Percentiles rank a stretch among this genome's conserved stretches.
These are phyloP conservation scores for Flaveria ramosissima DNA, from an alignment of 129 eudicot genomes.

Conservation along the genomic window DNA sequence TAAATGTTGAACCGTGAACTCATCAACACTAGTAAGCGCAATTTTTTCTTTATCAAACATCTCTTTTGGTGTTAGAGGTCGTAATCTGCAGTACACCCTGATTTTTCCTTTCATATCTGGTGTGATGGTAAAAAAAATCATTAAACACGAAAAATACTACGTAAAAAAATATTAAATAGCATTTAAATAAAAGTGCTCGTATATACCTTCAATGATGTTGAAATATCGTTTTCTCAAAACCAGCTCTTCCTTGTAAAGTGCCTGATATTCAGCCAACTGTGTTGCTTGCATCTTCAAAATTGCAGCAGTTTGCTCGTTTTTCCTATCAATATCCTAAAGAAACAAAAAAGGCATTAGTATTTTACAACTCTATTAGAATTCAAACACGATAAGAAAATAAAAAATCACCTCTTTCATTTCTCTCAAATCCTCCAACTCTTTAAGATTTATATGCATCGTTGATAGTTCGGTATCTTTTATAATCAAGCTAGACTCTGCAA, in stretches of 20 bases:
- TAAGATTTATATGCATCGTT: conserved; percentile 59
- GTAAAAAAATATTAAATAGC: background rate
- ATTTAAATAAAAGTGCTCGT: background rate
- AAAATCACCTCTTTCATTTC: conserved; percentile 91
- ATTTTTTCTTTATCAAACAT: conserved; percentile 55
- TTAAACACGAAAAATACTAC: background rate
- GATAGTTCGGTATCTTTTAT: conserved; percentile 65
- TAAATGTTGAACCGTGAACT: conserved; percentile 86
- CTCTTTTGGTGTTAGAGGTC: conserved; percentile 88
- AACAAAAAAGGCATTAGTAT: background rate
- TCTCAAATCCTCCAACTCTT: conserved; percentile 84
- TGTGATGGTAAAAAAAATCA: background rate
- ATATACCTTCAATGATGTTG: conserved; percentile 86
- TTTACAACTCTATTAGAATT: conserved; percentile 4
- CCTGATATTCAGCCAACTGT: conserved; percentile 85
- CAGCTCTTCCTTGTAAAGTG: conserved; percentile 86
- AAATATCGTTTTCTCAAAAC: conserved; percentile 82
- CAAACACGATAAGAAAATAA: conserved; percentile 2
- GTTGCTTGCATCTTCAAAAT: conserved; percentile 93
- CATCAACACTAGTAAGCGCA: conserved; percentile 65
- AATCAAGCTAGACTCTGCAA: conserved; percentile 59
- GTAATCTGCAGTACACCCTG: conserved; percentile 85
- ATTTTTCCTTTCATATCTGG: conserved; percentile 98
- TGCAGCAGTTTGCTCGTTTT: conserved; percentile 95
- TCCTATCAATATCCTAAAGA: conserved; percentile 91